Conservation (phyloP, 1,139 yeast species). For the Eremothecium cymbalariae region DNA sequence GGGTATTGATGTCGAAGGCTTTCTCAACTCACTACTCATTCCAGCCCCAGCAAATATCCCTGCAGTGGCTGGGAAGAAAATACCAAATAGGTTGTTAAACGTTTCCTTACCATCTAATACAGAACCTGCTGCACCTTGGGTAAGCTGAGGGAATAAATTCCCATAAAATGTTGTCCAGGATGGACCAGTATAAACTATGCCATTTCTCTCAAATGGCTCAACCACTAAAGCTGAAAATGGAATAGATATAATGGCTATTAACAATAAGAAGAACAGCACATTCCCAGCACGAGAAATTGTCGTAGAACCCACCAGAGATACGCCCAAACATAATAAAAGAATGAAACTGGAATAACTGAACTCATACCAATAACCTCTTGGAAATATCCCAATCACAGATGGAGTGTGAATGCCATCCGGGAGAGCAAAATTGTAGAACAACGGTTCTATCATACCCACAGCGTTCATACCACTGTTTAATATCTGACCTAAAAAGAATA, state of each 20-base stretch:
- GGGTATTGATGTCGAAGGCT: slow-evolving; percentile 85
- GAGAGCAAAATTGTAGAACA: slow-evolving; percentile 51
- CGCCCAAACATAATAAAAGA: slow-evolving; percentile 61
- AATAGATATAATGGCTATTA: slow-evolving; percentile 69
- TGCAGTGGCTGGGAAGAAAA: slow-evolving; percentile 95
- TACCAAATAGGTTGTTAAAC: slow-evolving; percentile 80
- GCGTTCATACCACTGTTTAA: slow-evolving; percentile 70
- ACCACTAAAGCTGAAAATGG: slow-evolving; percentile 70
- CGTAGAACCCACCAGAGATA: slow-evolving; percentile 77
- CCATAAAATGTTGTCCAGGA: slow-evolving; percentile 54
- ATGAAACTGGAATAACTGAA: slow-evolving; percentile 58
- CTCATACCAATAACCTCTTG: slow-evolving; percentile 49
- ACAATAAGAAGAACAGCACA: slow-evolving; percentile 57
- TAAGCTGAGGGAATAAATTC: slow-evolving; percentile 71
- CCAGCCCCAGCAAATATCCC: slow-evolving; percentile 99
- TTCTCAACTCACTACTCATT: slow-evolving; percentile 89
- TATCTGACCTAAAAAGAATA: slow-evolving; percentile 70
- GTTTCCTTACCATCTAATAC: slow-evolving; percentile 58
- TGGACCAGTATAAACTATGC: slow-evolving; percentile 60
- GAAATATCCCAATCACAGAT: slow-evolving; percentile 43
- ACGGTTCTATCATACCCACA: slow-evolving; percentile 71
- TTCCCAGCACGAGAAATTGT: slow-evolving; percentile 81
- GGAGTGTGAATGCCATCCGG: slow-evolving; percentile 39
- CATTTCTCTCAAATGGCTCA: slow-evolving; percentile 46
- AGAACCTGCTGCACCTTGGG: slow-evolving; percentile 89